Percentiles rank a stretch among this genome's conserved stretches.
Conservation (phyloP, 257 asterid species). For the Scutellaria minor region DNA sequence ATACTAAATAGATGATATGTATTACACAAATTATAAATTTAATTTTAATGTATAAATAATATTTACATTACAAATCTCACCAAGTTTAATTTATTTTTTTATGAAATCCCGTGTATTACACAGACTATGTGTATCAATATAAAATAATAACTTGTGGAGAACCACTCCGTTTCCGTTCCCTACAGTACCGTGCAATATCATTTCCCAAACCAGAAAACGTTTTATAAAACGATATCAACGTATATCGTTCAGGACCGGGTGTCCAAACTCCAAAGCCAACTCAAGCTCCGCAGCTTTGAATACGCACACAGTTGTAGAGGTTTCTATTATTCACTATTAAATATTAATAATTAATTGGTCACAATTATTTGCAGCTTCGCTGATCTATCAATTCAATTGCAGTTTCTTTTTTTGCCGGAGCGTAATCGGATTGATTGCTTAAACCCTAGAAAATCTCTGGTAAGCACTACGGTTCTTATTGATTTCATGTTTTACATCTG, state of each 20-base stretch:
- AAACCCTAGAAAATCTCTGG: constrained; percentile 43
- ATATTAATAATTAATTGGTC: neutral
- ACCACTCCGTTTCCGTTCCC: constrained; percentile 21
- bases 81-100: too few species aligned
- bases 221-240: constrained; percentile 15
- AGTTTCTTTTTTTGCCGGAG: constrained; percentile 24
- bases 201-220: constrained; percentile 7
- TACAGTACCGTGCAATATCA: constrained; percentile 29
- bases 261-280: constrained; percentile 15
- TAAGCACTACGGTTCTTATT: neutral
- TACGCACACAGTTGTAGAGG: constrained; percentile 2
- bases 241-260: constrained; percentile 32
- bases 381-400: constrained; percentile 26
- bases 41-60: too few species aligned
- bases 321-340: constrained; percentile 14
- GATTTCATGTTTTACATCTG: constrained; percentile 18
- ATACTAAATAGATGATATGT: too few species aligned
- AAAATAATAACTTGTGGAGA: constrained; percentile 17
- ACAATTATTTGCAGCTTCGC: neutral
- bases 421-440: constrained; percentile 22
- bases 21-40: too few species aligned
- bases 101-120: too few species aligned
- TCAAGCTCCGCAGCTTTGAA: constrained; percentile 18
- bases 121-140: too few species aligned
- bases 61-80: too few species aligned